Evolutionary conservation across 441 rosid genomes (phyloP), one percentile per base, ranked within the genome.

Genomic region (Populus tomentosa): DNA sequence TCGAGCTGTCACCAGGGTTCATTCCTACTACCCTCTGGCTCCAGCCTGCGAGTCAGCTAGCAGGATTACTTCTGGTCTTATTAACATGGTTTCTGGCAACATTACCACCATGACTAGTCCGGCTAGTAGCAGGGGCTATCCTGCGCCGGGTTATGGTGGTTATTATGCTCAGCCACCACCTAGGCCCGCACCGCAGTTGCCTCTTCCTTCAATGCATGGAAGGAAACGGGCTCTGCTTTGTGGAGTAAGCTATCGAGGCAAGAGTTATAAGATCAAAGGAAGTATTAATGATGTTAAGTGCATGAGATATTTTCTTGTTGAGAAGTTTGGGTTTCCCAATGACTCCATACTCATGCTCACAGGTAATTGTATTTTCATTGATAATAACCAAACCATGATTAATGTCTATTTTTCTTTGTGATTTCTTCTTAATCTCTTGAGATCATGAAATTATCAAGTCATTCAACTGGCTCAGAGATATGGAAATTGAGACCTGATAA

Each of bases 201-300:
- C 80, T 67, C 85, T 85, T 67, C 87, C 90, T 62, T 77, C 91
- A 0, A 82, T 77, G 7, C 84, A 82, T 36, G 93, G 94, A 71
- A 86, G 87, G 81, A 94, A 89, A 81, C 82, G 92, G 73, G 98
- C 97, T 7, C 72, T 92, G 81, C 82, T 94, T 21, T 89, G 93
- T 62, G 97, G 98, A 35, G 80, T 92, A 7, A 85, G 85, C 82
- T 92, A 94, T 69, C 38, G 50, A 38, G 90, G 91, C 11, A 89
- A 86, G 75, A 84, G 85, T 74, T 86, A 89, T 80, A 82, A 69
- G 67, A 82, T 92, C 61, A 87, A 86, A 85, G 97, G 97, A 77
- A 88, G 93, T 63, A 81, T 87, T 62, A 94, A 89, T 67, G 97
- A 94, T 77, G 97, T 86, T 42, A 89, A 81, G 69, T 81, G 91